phyloP scores from a whole-genome alignment of 805 yeast species.

The Kluyveromyces nonfermentans region DNA sequence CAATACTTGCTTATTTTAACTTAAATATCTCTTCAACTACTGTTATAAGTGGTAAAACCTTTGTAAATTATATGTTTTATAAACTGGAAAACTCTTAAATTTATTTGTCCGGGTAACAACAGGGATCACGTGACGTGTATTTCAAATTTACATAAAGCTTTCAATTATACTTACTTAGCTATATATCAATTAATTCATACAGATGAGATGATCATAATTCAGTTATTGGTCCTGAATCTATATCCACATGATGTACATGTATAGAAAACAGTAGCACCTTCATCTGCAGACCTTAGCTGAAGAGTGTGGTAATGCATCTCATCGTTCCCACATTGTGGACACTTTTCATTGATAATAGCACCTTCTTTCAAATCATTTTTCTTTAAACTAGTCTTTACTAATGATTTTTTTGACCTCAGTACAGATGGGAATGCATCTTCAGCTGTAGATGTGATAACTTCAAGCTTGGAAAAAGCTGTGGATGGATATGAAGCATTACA shows the following conservation, averaged over 20 bases:
- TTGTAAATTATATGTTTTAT: neutral
- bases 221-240: constrained; percentile 90
- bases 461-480: constrained; percentile 56
- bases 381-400: constrained; percentile 77
- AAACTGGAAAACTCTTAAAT: neutral
- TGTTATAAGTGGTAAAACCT: neutral
- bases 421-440: constrained; percentile 92
- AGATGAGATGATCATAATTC: constrained; percentile 7
- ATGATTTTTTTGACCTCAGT: constrained; percentile 70
- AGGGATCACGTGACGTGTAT: neutral
- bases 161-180: neutral
- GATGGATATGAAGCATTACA: constrained; percentile 33
- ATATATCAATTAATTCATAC: too few species aligned
- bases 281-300: constrained; percentile 96
- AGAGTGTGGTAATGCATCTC: constrained; percentile 97
- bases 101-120: neutral
- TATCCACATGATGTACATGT: constrained; percentile 92
- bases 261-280: constrained; percentile 98
- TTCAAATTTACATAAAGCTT: too few species aligned
- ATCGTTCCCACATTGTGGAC: constrained; percentile 98
- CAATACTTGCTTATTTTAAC: neutral
- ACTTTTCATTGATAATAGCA: constrained; percentile 92
- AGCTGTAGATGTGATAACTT: constrained; percentile 80
- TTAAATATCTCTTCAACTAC: neutral
- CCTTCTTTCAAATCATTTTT: constrained; percentile 83